Evolutionary conservation across 2,329 filamentous ascomycete species (phyloP), one percentile per base, ranked within the genome.

Genomic region (Beauveria brongniartii): DNA sequence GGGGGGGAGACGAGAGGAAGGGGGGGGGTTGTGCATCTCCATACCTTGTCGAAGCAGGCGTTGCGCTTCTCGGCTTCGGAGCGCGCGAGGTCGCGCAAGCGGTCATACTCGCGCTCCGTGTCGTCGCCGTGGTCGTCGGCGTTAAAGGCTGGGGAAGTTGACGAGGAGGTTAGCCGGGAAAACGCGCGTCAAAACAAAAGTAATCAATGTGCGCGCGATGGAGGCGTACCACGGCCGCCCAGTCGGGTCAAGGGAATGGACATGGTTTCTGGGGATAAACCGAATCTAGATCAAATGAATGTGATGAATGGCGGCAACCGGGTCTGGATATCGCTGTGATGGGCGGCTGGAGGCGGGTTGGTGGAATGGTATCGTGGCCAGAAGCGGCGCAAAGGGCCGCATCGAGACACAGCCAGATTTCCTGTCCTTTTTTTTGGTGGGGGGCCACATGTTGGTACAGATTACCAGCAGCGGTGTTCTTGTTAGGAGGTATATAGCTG

Each of bases 51-150:
- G 70, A 92, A 92, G 77, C 90, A 96, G 57, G 83, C 81, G 65
- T 84, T 84, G 67, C 91, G 89, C 77, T 94, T 91, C 56, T 81
- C 78, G 62, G 89, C 91, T 79, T 96, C 92, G 68, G 86, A 81
- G 65, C 90, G 86, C 20, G 93, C 94, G 20, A 92, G 82, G 67
- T 88, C 87, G 69, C 94, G 91, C 50, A 97, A 83, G 59, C 91
- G 89, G 72, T 97, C 92, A 75, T 97, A 97, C 77, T 97, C 92
- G 67, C 82, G 85, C 78, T 97, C 92, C 60, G 85, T 80, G 62
- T 87, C 82, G 67, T 78, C 78, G 70, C 83, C 84, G 18, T 61
- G 51, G 66, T 86, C 80, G 62, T 81, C 81, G 72, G 91, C 87
- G 74, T 87, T 90, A 78, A 93, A 91, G 74, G 88, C 90, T 92